A percentile compares a stretch with the other conserved stretches of the same genome.
phyloP scores from a whole-genome alignment of 73 alveolate species.

The Symbiodinium natans region DNA sequence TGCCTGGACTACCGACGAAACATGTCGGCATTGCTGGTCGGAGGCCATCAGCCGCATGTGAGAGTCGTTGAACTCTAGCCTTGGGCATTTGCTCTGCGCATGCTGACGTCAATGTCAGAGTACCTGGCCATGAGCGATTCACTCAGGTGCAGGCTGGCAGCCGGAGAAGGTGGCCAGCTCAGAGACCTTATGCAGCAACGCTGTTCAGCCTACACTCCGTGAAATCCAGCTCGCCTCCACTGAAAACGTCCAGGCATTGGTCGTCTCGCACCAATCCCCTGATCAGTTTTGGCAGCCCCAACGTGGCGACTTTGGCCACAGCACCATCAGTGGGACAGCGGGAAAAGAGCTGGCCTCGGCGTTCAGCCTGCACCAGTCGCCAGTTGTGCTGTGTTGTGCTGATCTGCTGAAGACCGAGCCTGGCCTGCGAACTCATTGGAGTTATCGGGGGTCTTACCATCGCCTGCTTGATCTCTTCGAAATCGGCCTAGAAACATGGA shows the following conservation, averaged over 20 bases:
- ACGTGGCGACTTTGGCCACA: no score
- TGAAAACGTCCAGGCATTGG: background rate
- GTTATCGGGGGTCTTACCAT: background rate
- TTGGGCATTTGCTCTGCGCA: background rate
- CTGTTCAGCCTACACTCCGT: background rate
- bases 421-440: background rate
- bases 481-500: conserved; percentile 1
- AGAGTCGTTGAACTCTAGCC: conserved; percentile 2
- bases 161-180: background rate
- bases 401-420: background rate
- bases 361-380: background rate
- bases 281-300: background rate
- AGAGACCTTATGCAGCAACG: background rate
- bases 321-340: background rate
- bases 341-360: background rate
- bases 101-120: background rate
- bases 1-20: no score
- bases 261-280: background rate
- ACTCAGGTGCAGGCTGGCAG: background rate
- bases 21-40: background rate
- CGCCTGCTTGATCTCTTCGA: conserved; percentile 52
- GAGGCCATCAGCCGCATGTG: background rate
- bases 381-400: background rate
- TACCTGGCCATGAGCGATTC: background rate
- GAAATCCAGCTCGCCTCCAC: background rate